Conservation (phyloP, 495 filamentous ascomycete genomes). For the Hypoxylon fragiforme region DNA sequence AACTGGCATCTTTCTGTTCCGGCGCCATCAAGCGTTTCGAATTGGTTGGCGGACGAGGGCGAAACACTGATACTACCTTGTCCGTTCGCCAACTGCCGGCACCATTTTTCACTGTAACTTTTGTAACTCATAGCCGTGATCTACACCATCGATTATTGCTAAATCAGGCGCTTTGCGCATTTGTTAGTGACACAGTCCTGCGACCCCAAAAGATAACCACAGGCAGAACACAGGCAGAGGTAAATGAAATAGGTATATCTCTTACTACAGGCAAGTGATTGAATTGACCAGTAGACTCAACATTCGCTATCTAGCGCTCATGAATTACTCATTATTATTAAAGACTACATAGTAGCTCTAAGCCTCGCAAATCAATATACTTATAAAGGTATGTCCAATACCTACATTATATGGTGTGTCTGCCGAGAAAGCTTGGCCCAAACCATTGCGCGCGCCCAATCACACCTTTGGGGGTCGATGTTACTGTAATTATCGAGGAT, state of each 20-base stretch:
- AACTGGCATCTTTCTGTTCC: conserved; percentile 27
- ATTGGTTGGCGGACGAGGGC: conserved; percentile 31
- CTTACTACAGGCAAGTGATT: conserved; percentile 7
- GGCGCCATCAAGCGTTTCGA: conserved; percentile 25
- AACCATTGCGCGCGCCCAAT: conserved; percentile 29
- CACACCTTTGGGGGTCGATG: conserved; percentile 21
- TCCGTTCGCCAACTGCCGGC: conserved; percentile 32
- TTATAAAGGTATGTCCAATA: too few species aligned
- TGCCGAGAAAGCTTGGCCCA: conserved; percentile 35
- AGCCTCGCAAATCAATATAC: conserved; percentile 17
- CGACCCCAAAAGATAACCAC: too few species aligned
- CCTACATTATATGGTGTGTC: too few species aligned
- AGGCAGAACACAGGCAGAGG: too few species aligned
- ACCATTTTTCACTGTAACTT: conserved; percentile 4
- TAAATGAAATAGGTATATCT: conserved; percentile 9
- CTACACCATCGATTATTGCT: conserved; percentile 17
- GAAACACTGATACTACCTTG: conserved; percentile 32
- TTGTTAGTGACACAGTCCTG: conserved; percentile 13
- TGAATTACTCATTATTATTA: too few species aligned
- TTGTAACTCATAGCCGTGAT: conserved; percentile 10
- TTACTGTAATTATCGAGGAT: conserved; percentile 32
- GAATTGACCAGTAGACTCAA: conserved; percentile 19
- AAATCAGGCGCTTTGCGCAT: conserved; percentile 27
- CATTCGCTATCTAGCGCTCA: conserved; percentile 24
- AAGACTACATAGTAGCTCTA: neutral